Conservation (phyloP, 805 yeast species). For the Myxozyma lipomycoides region DNA sequence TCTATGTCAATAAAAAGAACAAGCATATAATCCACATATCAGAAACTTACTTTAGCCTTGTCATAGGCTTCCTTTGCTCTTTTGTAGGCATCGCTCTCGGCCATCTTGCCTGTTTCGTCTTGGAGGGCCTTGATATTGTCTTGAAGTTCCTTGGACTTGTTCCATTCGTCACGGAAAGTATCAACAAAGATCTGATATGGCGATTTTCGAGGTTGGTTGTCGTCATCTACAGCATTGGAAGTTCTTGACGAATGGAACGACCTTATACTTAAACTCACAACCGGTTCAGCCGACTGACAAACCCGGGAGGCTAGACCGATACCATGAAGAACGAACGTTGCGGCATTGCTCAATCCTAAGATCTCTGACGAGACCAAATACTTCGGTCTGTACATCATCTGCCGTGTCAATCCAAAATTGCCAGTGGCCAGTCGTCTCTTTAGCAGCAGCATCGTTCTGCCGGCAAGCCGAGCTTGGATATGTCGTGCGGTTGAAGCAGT, state of each 20-base stretch:
- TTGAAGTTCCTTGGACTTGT: conserved; percentile 82
- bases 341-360: too few species aligned
- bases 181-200: conserved; percentile 92
- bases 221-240: conserved; percentile 13
- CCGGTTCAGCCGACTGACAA: too few species aligned
- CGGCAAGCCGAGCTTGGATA: not conserved
- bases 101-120: conserved; percentile 91
- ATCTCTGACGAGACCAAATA: too few species aligned
- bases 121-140: conserved; percentile 90
- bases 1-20: conserved; percentile 22
- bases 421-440: too few species aligned
- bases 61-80: conserved; percentile 90
- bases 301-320: too few species aligned
- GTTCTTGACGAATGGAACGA: conserved; percentile 13
- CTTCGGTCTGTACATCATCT: too few species aligned
- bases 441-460: not conserved
- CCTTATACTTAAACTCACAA: too few species aligned
- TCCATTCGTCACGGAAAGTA: conserved; percentile 87
- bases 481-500: not conserved
- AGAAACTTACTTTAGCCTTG: conserved; percentile 55
- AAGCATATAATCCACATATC: not conserved
- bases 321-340: too few species aligned
- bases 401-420: too few species aligned
- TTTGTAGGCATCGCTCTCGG: conserved; percentile 90
- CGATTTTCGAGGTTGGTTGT: conserved; percentile 43